These are phyloP conservation scores for Penicillium paxilli DNA, from an alignment of 495 filamentous ascomycete species.

Conservation along the genomic window DNA sequence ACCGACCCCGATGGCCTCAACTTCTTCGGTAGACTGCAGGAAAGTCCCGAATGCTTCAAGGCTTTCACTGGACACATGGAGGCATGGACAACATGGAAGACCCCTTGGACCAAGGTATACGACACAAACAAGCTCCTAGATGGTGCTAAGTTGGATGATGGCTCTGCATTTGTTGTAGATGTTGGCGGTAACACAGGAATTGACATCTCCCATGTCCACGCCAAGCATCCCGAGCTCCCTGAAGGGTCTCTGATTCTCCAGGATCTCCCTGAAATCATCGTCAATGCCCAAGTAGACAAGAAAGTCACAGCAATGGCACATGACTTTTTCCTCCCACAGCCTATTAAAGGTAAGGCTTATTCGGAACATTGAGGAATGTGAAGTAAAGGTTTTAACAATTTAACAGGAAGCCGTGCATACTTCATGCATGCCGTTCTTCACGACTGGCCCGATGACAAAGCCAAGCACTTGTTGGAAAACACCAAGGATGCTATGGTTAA, in stretches of 20 bases:
- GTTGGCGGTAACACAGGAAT: slow-evolving; percentile 53
- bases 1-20: slow-evolving; percentile 33
- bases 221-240: slow-evolving; percentile 35
- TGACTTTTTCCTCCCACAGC: slow-evolving; percentile 52
- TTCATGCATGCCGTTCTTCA: no score
- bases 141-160: slow-evolving; percentile 13
- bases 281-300: slow-evolving; percentile 30
- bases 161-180: slow-evolving; percentile 43
- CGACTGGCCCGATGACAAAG: slow-evolving; percentile 32
- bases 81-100: slow-evolving; percentile 28
- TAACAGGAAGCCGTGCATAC: slow-evolving; percentile 36
- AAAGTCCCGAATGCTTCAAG: slow-evolving; percentile 30
- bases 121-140: slow-evolving; percentile 25
- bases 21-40: slow-evolving; percentile 31
- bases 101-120: slow-evolving; percentile 37
- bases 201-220: slow-evolving; percentile 41
- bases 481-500: slow-evolving; percentile 36
- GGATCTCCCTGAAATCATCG: slow-evolving; percentile 47
- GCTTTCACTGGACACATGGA: slow-evolving; percentile 45
- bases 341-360: slow-evolving; percentile 43
- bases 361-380: no score
- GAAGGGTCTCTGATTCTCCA: slow-evolving; percentile 46
- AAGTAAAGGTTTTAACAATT: no score
- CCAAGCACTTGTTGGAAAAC: slow-evolving; percentile 20
- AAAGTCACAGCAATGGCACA: slow-evolving; percentile 47